Conservation (phyloP, 1,284 basidiomycete species). For the Wolfiporia cocos region DNA sequence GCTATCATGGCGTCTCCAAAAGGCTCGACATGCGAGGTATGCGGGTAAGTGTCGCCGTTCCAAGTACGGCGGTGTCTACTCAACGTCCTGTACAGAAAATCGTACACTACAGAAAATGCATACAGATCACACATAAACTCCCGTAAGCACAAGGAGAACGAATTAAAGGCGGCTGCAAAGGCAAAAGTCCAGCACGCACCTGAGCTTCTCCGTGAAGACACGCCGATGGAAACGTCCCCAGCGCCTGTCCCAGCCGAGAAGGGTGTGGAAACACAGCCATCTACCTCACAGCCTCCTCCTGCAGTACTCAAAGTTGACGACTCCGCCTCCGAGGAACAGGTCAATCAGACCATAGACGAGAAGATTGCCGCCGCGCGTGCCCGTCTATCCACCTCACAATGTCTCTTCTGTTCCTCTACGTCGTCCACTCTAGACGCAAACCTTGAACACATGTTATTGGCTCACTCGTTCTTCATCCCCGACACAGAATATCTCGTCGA, state of each 20-base stretch:
- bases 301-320: conserved; percentile 31
- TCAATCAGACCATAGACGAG: conserved; percentile 59
- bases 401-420: conserved; percentile 79
- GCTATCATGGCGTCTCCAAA: conserved; percentile 62
- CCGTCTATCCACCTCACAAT: conserved; percentile 58
- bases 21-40: conserved; percentile 69
- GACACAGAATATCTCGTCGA: conserved; percentile 91
- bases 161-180: conserved; percentile 42
- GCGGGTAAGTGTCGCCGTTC: conserved; percentile 53
- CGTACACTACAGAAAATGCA: conserved; percentile 87
- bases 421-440: conserved; percentile 59
- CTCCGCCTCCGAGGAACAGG: conserved; percentile 44
- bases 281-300: conserved; percentile 9
- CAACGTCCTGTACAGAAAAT: conserved; percentile 54
- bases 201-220: conserved; percentile 6
- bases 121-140: conserved; percentile 86
- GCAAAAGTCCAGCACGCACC: conserved; percentile 13
- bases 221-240: not conserved
- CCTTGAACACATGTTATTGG: conserved; percentile 81
- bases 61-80: not conserved
- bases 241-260: not conserved
- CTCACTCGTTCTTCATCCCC: conserved; percentile 95
- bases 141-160: conserved; percentile 86
- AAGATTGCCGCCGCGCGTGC: conserved; percentile 74
- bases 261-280: conserved; percentile 2